Evolutionary conservation across 345 rosid genomes (phyloP).

Genomic region (Triadica sebifera): DNA sequence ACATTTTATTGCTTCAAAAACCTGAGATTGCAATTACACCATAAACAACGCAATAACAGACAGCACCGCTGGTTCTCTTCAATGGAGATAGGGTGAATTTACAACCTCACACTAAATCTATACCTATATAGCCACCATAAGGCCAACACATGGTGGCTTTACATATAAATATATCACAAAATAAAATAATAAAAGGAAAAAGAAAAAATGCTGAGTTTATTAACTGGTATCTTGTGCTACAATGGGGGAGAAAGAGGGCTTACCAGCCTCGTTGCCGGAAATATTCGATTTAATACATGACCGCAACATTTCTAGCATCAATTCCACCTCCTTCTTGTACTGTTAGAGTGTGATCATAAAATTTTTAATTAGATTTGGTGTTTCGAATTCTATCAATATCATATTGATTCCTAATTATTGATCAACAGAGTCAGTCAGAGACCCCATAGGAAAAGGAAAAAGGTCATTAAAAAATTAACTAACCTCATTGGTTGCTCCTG

Average conservation of each 20-base stretch:
- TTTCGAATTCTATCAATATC: background rate
- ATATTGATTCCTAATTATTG: background rate
- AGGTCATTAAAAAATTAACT: slow-evolving; percentile 15
- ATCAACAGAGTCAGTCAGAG: background rate
- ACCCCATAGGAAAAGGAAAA: background rate
- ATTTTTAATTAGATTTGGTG: background rate
- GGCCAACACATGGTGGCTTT: background rate
- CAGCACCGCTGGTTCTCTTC: slow-evolving; percentile 28
- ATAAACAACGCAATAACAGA: background rate
- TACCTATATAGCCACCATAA: slow-evolving; percentile 15
- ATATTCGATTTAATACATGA: slow-evolving; percentile 34
- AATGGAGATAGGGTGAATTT: slow-evolving; percentile 35
- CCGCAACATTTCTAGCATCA: slow-evolving; percentile 60
- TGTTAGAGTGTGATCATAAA: slow-evolving; percentile 19
- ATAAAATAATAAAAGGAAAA: background rate
- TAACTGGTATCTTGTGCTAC: slow-evolving; percentile 35
- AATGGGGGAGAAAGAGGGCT: slow-evolving; percentile 19
- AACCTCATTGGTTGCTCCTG: slow-evolving; percentile 89
- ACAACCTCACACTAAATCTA: background rate
- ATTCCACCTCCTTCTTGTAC: slow-evolving; percentile 89
- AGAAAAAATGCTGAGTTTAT: background rate
- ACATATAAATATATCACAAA: background rate
- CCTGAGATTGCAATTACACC: slow-evolving; percentile 3
- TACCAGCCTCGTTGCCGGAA: slow-evolving; percentile 18
- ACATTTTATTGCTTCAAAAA: background rate